phyloP scores from a whole-genome alignment of 2,329 filamentous ascomycete species.

The Xylaria sp. region DNA sequence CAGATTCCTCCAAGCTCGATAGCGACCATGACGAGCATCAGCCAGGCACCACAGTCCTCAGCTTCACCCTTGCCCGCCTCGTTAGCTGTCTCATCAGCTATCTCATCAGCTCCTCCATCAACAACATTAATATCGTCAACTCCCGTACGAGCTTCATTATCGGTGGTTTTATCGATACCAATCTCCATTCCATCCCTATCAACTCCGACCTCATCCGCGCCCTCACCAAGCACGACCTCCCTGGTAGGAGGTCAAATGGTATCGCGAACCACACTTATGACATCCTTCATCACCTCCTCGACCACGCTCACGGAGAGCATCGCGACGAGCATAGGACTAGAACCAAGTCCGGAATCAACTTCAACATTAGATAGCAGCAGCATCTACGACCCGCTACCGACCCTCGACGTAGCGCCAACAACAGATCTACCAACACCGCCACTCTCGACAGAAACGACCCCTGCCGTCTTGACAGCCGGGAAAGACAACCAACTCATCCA shows the following conservation, averaged over 20 bases:
- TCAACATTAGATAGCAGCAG: not conserved
- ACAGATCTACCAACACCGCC: not conserved
- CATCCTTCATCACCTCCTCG: constrained; percentile 18
- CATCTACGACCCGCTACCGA: not conserved
- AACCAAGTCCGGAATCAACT: constrained; percentile 9
- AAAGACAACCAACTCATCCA: constrained; percentile 22
- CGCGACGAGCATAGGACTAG: constrained; percentile 19
- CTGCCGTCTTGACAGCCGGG: constrained; percentile 1
- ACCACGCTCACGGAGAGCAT: constrained; percentile 23
- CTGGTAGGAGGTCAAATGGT: constrained; percentile 6
- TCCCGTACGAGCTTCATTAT: too few species aligned
- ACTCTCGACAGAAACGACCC: constrained; percentile 3
- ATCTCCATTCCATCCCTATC: not conserved
- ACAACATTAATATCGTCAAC: not conserved
- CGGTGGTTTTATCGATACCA: too few species aligned
- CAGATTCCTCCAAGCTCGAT: constrained; percentile 2
- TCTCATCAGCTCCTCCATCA: constrained; percentile 7
- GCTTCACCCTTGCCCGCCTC: not conserved
- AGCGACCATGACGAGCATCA: constrained; percentile 1
- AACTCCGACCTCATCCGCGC: not conserved
- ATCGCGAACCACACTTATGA: constrained; percentile 23
- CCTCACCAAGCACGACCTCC: constrained; percentile 7
- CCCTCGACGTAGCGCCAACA: constrained; percentile 1
- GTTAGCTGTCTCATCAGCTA: not conserved
- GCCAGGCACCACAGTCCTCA: not conserved